Conservation (phyloP, 129 eudicot species). For the Oenanthe sinensis region DNA sequence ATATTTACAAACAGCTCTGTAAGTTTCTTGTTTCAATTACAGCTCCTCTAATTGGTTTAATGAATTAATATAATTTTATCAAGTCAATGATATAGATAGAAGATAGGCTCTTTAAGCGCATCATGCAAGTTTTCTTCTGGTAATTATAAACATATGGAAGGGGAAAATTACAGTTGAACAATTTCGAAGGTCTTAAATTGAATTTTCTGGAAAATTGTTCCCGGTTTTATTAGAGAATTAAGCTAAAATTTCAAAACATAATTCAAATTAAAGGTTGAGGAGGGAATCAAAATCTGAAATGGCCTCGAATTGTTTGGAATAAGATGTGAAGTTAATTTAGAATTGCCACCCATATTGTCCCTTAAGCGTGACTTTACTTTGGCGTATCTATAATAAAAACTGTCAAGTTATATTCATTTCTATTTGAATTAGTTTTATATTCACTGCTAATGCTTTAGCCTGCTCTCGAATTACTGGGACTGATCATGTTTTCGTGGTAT, state of each 20-base stretch:
- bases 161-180: background rate
- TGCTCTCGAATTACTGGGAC: background rate
- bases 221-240: background rate
- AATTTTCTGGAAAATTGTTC: background rate
- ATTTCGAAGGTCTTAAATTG: background rate
- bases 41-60: background rate
- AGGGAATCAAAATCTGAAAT: background rate
- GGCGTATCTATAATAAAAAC: background rate
- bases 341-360: background rate
- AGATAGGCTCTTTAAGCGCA: background rate
- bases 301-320: background rate
- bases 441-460: background rate
- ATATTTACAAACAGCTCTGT: slow-evolving; percentile 76
- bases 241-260: background rate
- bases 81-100: background rate
- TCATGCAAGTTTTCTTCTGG: background rate
- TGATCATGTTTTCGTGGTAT: background rate
- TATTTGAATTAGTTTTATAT: too few relatives aligned
- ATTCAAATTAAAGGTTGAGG: background rate
- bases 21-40: slow-evolving; percentile 25
- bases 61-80: background rate
- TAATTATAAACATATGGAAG: background rate
- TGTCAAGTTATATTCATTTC: background rate
- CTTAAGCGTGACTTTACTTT: background rate
- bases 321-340: background rate